phyloP scores from a whole-genome alignment of 225 moss, liverwort and hornwort genomes.

The Marchantia polymorpha region DNA sequence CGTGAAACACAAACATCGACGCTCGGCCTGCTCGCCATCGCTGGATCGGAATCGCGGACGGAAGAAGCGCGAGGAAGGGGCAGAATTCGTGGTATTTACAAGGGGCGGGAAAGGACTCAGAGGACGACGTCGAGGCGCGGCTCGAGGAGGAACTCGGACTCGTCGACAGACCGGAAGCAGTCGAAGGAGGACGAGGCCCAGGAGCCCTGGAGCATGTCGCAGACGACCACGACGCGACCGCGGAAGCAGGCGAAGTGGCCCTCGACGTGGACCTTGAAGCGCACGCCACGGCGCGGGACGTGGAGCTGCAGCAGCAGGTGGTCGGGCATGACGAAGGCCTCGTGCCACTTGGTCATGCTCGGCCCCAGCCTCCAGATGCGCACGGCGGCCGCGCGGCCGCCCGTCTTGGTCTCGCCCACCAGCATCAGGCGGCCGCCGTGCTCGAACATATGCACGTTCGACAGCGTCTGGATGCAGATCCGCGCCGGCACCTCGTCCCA shows the following conservation, averaged over 20 bases:
- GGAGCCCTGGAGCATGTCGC: neutral
- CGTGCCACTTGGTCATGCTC: neutral
- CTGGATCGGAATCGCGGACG: too few relatives aligned
- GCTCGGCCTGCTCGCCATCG: too few relatives aligned
- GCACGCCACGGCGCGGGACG: neutral
- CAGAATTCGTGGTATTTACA: too few relatives aligned
- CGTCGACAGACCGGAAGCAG: neutral
- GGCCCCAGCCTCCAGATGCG: neutral
- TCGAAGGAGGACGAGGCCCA: neutral
- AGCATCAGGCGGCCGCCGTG: neutral
- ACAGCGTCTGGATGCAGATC: neutral
- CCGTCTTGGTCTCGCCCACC: neutral
- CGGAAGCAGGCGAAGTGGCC: neutral
- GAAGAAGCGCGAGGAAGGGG: too few relatives aligned
- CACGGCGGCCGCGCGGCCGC: neutral
- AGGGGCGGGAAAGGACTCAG: neutral
- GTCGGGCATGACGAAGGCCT: neutral
- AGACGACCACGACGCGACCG: neutral
- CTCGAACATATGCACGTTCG: slow-evolving; percentile 3
- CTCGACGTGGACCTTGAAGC: slow-evolving; percentile 1
- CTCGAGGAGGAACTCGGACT: neutral
- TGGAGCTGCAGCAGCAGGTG: neutral
- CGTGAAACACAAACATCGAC: too few relatives aligned
- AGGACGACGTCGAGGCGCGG: neutral
- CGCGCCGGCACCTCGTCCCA: neutral